Evolutionary conservation across 768 basidiomycete genomes (phyloP).

Genomic region (Pisolithus marmoratus): DNA sequence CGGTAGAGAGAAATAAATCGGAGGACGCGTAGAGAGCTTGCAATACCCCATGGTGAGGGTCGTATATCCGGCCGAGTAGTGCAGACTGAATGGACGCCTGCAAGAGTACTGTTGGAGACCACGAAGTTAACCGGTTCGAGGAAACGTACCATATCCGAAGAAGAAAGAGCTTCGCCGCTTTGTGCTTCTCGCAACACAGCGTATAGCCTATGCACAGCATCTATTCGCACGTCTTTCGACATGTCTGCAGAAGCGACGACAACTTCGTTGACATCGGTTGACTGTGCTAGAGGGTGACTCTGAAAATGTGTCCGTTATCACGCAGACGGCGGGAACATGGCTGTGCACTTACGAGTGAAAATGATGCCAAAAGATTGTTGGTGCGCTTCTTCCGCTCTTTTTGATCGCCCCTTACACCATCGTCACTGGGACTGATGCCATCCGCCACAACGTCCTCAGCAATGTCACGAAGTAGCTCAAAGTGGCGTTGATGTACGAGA

Average conservation of each 20-base stretch:
- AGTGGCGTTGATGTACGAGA: slow-evolving; percentile 61
- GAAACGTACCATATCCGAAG: slow-evolving; percentile 31
- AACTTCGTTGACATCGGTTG: slow-evolving; percentile 36
- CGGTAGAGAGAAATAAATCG: slow-evolving; percentile 36
- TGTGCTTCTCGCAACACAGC: slow-evolving; percentile 26
- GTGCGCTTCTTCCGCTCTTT: slow-evolving; percentile 36
- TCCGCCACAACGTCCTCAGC: slow-evolving; percentile 21
- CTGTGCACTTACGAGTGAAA: slow-evolving; percentile 44
- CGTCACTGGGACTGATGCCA: slow-evolving; percentile 19
- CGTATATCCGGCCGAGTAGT: slow-evolving; percentile 63
- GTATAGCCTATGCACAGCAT: slow-evolving; percentile 56
- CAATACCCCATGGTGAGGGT: slow-evolving; percentile 55
- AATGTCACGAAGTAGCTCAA: slow-evolving; percentile 39
- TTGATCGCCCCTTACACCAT: slow-evolving; percentile 16
- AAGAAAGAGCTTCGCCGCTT: slow-evolving; percentile 15
- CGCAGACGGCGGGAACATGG: background rate
- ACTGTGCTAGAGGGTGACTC: slow-evolving; percentile 17
- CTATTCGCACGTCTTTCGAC: slow-evolving; percentile 52
- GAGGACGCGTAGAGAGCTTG: slow-evolving; percentile 60
- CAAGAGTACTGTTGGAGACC: slow-evolving; percentile 2
- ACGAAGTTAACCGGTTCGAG: background rate
- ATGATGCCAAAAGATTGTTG: slow-evolving; percentile 52
- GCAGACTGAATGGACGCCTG: slow-evolving; percentile 59
- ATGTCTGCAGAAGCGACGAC: slow-evolving; percentile 54
- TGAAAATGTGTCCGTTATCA: slow-evolving; percentile 3